These are phyloP conservation scores for Chlorella ohadii DNA, from an alignment of 139 green algal species.

Conservation along the genomic window DNA sequence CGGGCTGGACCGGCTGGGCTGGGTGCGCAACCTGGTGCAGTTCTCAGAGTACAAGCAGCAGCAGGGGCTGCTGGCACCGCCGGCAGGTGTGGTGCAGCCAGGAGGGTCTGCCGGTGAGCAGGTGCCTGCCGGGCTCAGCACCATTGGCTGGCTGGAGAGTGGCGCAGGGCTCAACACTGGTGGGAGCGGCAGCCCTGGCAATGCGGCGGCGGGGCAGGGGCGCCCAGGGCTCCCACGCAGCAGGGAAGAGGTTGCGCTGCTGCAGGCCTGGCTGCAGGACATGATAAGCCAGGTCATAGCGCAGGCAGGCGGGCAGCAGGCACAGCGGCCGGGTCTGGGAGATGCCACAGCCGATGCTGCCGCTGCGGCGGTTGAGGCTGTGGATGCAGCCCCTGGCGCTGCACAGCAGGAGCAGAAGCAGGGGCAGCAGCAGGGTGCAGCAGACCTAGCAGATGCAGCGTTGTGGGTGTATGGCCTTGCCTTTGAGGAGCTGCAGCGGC, in stretches of 20 bases:
- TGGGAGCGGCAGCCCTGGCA: background rate
- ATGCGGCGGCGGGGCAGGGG: background rate
- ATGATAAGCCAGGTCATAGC: slow-evolving; percentile 54
- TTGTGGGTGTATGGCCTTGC: slow-evolving; percentile 62
- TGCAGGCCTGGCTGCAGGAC: slow-evolving; percentile 61
- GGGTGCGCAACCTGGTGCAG: slow-evolving; percentile 56
- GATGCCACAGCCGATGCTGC: background rate
- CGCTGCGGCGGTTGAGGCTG: background rate
- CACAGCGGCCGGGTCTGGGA: background rate
- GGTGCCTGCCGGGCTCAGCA: background rate
- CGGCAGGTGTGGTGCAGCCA: background rate
- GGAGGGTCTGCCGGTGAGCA: background rate
- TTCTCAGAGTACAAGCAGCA: slow-evolving; percentile 31
- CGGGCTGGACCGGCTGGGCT: slow-evolving; percentile 53
- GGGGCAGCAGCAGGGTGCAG: background rate
- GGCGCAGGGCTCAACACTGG: background rate
- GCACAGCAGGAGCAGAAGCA: too few species aligned
- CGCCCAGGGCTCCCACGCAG: background rate
- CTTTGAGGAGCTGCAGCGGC: slow-evolving; percentile 62
- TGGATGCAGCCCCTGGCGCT: too few species aligned
- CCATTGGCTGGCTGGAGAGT: background rate
- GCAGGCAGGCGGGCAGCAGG: background rate
- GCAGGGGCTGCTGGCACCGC: background rate
- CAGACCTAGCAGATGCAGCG: slow-evolving; percentile 56
- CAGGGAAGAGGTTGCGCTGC: slow-evolving; percentile 50